Base-by-base conservation (phyloP, 2,329 filamentous ascomycete genomes). In the Falciphora oryzae region DNA sequence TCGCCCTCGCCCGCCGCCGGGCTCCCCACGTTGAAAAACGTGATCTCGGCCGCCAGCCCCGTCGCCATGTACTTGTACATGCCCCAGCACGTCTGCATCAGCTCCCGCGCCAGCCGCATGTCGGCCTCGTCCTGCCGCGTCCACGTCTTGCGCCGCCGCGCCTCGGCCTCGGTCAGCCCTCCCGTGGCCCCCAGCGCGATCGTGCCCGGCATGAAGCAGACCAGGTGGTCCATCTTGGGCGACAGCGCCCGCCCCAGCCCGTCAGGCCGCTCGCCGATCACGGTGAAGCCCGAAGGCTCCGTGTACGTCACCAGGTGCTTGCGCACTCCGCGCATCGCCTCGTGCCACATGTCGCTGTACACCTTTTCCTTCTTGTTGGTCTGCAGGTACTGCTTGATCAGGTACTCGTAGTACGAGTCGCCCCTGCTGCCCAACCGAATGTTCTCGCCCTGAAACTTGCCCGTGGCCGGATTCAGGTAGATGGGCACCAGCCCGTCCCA, bases 381-480 rank as follows among this genome's bases (percentile, higher is more conserved):
- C 76, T 99, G 95, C 27, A 97, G 83, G 74, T 96, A 98, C 75
- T 99, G 95, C 79, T 99, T 99, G 81, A 98, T 96, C 62, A 99
- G 86, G 75, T 99, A 99, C 78, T 99, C 92, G 78, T 99, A 99
- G 78, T 98, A 99, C 61, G 93, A 97, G 79, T 99, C 95, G 59
- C 95, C 95, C 67, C 95, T 87, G 74, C 92, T 97, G 56, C 95
- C 95, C 28, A 98, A 83, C 25, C 95, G 90, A 71, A 99, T 94
- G 73, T 97, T 96, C 27, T 87, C 78, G 27, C 92, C 92, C 62
- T 86, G 84, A 77, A 98, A 99, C 63, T 86, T 79, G 65, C 95
- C 95, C 16, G 81, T 87, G 32, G 88, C 85, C 4, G 95, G 87
- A 74, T 92, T 88, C 69, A 99, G 89, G 77, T 90, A 98, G 71